Evolutionary conservation across 179 eudicot species (phyloP), one percentile per base, ranked within the genome.

Genomic region (Camellia oleifera): DNA sequence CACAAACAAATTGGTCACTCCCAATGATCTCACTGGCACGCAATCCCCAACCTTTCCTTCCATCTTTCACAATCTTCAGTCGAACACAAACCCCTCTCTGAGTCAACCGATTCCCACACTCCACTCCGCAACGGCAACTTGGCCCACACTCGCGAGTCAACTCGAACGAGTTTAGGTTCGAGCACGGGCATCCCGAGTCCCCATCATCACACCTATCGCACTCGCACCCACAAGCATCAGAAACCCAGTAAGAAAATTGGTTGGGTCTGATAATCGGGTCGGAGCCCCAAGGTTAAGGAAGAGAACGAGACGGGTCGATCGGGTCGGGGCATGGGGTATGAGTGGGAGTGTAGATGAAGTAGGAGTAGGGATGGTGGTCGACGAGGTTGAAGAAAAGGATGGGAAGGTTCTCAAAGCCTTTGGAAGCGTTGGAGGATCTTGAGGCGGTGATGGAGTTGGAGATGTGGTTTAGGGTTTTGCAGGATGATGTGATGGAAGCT

Each of bases 21-120:
- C 72, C 81, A 79, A 91, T 87, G 7, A 82, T 67, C 78, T 91
- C 81, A 75, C 78, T 87, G 48, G 97, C 88, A 78, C 77, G 80
- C 88, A 94, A 83, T 3, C 94, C 89, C 98, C 98, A 94, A 5
- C 97, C 94, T 79, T 92, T 94, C 32, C 0, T 32, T 1, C 32
- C 32, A 32, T 32, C 1, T 32, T 32, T 32, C 32, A 32, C 32
- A 32, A 32, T 32, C 1, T 32, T 32, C 32, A 32, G 1, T 32
- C 32, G 32, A 32, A 32, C 1, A 32, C 32, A 32, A 1, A 32
- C 32, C 32, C 32, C 32, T 32, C 32, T 32, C 32, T 32, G 32
- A 32, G 1, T 32, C 32, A 32, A 32, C 32, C 0, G 32, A 32
- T 32, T 32, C 32, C 32, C 0, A 32, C 32, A 32, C 32, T 62